Percentiles rank a stretch among this genome's conserved stretches.
phyloP scores from a whole-genome alignment of 2,329 filamentous ascomycete genomes.

The Colletotrichum euphorbiae region DNA sequence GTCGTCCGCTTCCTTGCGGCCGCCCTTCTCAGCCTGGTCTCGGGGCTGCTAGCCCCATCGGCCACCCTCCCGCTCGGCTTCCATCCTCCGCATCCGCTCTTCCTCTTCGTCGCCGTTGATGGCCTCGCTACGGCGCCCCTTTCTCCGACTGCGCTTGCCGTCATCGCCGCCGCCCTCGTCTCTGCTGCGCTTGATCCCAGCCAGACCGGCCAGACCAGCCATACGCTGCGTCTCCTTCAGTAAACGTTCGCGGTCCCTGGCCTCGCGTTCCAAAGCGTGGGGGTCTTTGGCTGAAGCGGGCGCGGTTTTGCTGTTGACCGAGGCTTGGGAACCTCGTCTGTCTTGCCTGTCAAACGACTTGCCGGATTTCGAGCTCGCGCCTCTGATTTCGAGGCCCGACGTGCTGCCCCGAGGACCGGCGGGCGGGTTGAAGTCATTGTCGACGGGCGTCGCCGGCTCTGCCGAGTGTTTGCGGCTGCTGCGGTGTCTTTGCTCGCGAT shows the following conservation, averaged over 20 bases:
- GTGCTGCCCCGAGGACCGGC: conserved; percentile 50
- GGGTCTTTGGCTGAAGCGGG: conserved; percentile 58
- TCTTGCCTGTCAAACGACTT: conserved; percentile 42
- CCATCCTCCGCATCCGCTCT: conserved; percentile 65
- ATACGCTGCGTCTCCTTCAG: conserved; percentile 77
- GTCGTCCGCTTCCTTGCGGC: not conserved
- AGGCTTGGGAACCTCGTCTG: conserved; percentile 53
- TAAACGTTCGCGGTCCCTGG: conserved; percentile 72
- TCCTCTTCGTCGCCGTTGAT: conserved; percentile 62
- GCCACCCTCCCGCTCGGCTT: conserved; percentile 69
- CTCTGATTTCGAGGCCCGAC: conserved; percentile 54
- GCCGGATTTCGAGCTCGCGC: conserved; percentile 45
- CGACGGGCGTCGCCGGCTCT: conserved; percentile 49
- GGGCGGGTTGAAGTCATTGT: conserved; percentile 56
- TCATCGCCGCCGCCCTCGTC: conserved; percentile 53
- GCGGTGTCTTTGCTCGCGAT: conserved; percentile 53
- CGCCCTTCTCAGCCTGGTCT: not conserved
- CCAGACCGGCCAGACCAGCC: conserved; percentile 62
- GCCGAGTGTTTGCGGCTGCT: conserved; percentile 48
- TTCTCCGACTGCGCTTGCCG: conserved; percentile 55
- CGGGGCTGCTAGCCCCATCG: conserved; percentile 56
- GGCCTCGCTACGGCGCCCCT: conserved; percentile 62
- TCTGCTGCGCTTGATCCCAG: conserved; percentile 63
- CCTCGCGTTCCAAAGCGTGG: conserved; percentile 78
- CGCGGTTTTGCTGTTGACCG: conserved; percentile 43